Evolutionary conservation across 1,284 basidiomycete genomes (phyloP).

Genomic region (Fomitopsis pinicola): DNA sequence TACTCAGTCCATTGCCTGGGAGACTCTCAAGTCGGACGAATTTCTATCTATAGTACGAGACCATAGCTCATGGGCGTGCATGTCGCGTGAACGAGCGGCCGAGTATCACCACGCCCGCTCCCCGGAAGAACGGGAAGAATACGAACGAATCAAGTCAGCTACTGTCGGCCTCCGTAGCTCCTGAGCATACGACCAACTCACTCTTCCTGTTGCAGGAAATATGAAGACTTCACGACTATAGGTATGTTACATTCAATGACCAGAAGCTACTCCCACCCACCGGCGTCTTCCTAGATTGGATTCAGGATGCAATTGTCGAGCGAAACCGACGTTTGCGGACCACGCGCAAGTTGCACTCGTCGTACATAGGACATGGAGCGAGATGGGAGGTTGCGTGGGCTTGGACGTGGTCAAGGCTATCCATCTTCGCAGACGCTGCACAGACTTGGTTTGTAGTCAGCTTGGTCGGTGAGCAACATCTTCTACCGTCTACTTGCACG

Average conservation of each 20-base stretch:
- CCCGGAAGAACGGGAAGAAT: constrained; percentile 19
- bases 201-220: constrained; percentile 44
- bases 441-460: constrained; percentile 77
- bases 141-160: constrained; percentile 29
- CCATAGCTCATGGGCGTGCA: constrained; percentile 1
- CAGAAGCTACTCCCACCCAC: constrained; percentile 15
- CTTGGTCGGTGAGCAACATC: constrained; percentile 67
- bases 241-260: constrained; percentile 33
- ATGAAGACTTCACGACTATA: constrained; percentile 84
- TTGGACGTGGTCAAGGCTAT: constrained; percentile 64
- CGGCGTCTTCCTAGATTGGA: constrained; percentile 70
- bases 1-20: neutral
- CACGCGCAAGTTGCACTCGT: constrained; percentile 42
- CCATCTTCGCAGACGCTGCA: constrained; percentile 44
- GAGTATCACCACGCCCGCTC: constrained; percentile 11
- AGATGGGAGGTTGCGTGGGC: constrained; percentile 45
- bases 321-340: constrained; percentile 69
- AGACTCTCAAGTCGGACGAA: neutral
- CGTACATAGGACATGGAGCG: constrained; percentile 49
- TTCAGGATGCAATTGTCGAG: constrained; percentile 90
- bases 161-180: neutral
- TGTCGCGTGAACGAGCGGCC: constrained; percentile 16
- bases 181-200: neutral
- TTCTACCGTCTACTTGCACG: no score
- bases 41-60: neutral